Evolutionary conservation across 257 asterid species (phyloP).

Genomic region (Misopates orontium): DNA sequence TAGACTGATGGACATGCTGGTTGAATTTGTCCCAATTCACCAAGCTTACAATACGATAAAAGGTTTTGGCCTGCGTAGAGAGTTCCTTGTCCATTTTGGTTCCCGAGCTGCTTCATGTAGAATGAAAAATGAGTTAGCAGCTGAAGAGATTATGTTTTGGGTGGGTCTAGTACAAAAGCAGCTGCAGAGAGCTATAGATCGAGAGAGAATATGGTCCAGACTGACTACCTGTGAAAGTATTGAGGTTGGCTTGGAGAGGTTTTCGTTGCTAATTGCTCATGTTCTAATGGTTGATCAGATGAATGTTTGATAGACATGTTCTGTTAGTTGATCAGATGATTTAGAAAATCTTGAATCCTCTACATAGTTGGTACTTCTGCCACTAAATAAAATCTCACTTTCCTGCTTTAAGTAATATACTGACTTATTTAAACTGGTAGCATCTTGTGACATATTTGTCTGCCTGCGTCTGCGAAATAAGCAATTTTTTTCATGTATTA

Average conservation of each 20-base stretch:
- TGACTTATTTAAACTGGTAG: conserved; percentile 19
- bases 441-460: conserved; percentile 12
- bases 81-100: conserved; percentile 95
- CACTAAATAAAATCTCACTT: conserved; percentile 15
- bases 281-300: conserved; percentile 23
- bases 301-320: conserved; percentile 22
- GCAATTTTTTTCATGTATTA: conserved; percentile 1
- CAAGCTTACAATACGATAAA: conserved; percentile 67
- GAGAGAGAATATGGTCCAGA: conserved; percentile 98
- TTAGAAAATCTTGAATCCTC: conserved; percentile 14
- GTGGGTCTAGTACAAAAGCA: conserved; percentile 81
- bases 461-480: conserved; percentile 8
- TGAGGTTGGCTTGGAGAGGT: conserved; percentile 60
- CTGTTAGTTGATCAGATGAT: conserved; percentile 23
- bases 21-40: conserved; percentile 71
- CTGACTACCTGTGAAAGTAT: conserved; percentile 92
- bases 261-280: conserved; percentile 17
- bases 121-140: conserved; percentile 54
- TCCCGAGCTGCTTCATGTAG: conserved; percentile 80
- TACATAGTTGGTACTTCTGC: neutral
- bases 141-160: conserved; percentile 90
- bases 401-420: neutral
- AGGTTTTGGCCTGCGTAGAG: conserved; percentile 80
- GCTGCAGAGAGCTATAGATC: conserved; percentile 81
- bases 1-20: conserved; percentile 89